phyloP scores from a whole-genome alignment of 352 stramenopile species.

The Blastocystis sp. region DNA sequence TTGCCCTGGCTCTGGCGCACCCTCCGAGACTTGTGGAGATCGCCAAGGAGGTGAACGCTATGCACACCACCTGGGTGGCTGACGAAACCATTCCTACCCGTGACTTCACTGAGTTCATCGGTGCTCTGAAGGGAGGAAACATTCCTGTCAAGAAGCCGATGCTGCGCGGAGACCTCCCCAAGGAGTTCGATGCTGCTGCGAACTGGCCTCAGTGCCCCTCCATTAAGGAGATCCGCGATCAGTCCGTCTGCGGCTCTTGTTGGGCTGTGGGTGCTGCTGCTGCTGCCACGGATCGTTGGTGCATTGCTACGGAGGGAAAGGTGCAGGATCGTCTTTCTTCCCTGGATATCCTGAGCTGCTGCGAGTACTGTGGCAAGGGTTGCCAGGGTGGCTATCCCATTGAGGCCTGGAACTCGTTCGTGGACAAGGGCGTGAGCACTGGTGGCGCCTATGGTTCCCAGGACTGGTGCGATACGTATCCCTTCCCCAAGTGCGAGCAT shows the following conservation, averaged over 20 bases:
- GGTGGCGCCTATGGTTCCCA: conserved; percentile 77
- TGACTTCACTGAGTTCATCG: conserved; percentile 69
- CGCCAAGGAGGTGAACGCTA: conserved; percentile 56
- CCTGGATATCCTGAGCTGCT: conserved; percentile 78
- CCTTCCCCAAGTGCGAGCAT: conserved; percentile 78
- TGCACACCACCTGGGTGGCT: conserved; percentile 69
- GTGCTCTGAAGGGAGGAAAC: conserved; percentile 57
- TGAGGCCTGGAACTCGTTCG: conserved; percentile 78
- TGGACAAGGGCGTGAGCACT: conserved; percentile 77
- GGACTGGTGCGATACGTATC: conserved; percentile 78
- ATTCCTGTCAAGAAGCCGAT: conserved; percentile 56
- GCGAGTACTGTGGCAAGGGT: conserved; percentile 77
- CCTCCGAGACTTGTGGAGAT: conserved; percentile 64
- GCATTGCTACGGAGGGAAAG: conserved; percentile 75
- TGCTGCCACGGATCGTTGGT: conserved; percentile 74
- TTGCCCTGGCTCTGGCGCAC: conserved; percentile 64
- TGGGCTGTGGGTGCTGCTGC: conserved; percentile 79
- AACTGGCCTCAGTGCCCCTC: conserved; percentile 71
- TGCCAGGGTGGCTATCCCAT: conserved; percentile 79
- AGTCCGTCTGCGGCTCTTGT: conserved; percentile 78
- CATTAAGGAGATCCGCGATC: conserved; percentile 74
- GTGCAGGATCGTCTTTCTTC: conserved; percentile 76
- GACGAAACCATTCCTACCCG: conserved; percentile 58
- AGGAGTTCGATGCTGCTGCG: conserved; percentile 55
- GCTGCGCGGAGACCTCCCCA: conserved; percentile 41